Conservation (phyloP, 2,329 filamentous ascomycete species). For the Sporothrix pseudoabietina region DNA sequence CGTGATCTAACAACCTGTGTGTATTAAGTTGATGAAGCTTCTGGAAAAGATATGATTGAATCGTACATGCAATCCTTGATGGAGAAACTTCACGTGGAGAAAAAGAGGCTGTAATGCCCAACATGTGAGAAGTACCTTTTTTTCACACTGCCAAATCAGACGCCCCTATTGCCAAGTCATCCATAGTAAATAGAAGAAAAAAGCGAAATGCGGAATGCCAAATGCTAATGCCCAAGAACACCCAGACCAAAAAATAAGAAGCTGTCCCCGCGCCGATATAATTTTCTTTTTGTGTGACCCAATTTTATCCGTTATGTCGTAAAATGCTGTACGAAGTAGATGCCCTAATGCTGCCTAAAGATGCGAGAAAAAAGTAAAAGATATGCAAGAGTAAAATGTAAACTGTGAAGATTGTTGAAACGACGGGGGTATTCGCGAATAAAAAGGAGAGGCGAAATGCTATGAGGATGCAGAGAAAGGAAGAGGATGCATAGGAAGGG, state of each 20-base stretch:
- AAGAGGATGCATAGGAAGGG: not conserved
- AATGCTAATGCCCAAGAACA: not conserved
- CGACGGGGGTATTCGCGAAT: slow-evolving; percentile 16
- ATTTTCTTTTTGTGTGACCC: slow-evolving; percentile 6
- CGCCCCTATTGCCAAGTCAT: not conserved
- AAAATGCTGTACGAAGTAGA: not conserved
- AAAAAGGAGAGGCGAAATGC: not conserved
- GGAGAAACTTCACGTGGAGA: not conserved
- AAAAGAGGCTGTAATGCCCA: not conserved
- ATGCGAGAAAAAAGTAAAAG: not conserved
- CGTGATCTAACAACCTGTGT: not conserved
- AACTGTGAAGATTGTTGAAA: not conserved
- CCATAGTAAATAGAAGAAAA: too few species aligned
- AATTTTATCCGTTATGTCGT: slow-evolving; percentile 15
- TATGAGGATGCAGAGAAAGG: not conserved
- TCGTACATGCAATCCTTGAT: not conserved
- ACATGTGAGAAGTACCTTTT: not conserved
- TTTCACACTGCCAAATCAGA: not conserved
- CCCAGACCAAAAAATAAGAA: not conserved
- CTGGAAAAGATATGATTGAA: not conserved
- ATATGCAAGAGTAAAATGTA: not conserved
- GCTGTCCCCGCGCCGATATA: not conserved
- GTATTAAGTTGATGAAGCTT: not conserved
- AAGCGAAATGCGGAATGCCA: not conserved
- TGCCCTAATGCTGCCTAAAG: not conserved